Evolutionary conservation across 371 early-diverging fungal genomes (phyloP).

Genomic region (Mortierella sp.): DNA sequence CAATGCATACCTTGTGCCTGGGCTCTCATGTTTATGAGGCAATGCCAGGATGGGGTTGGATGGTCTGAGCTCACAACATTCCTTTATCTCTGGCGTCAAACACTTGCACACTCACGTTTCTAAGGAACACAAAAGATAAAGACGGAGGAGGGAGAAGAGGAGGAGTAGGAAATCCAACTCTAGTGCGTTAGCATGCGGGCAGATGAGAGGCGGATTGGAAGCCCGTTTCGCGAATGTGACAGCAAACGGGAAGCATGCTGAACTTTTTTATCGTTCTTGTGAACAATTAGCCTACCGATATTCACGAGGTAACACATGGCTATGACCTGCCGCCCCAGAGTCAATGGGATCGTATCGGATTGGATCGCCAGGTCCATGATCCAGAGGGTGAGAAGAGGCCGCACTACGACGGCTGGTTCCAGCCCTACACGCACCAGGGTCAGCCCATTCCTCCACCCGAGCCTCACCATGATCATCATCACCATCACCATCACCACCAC

Average conservation of each 20-base stretch:
- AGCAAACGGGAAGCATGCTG: background rate
- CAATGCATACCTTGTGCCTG: slow-evolving; percentile 23
- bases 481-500: slow-evolving; percentile 9
- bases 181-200: too few relatives aligned
- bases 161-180: too few relatives aligned
- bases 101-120: background rate
- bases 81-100: slow-evolving; percentile 17
- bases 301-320: slow-evolving; percentile 49
- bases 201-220: too few relatives aligned
- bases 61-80: slow-evolving; percentile 50
- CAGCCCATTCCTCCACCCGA: slow-evolving; percentile 24
- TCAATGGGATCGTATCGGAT: slow-evolving; percentile 44
- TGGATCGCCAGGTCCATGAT: slow-evolving; percentile 28
- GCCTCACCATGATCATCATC: background rate
- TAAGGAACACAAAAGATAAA: slow-evolving; percentile 5
- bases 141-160: background rate
- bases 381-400: slow-evolving; percentile 21
- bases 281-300: slow-evolving; percentile 37
- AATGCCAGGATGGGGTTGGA: slow-evolving; percentile 20
- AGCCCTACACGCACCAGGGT: slow-evolving; percentile 35
- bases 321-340: slow-evolving; percentile 38
- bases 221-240: background rate
- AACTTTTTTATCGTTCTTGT: background rate
- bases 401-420: slow-evolving; percentile 52
- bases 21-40: slow-evolving; percentile 29